Evolutionary conservation across 1,139 yeast genomes (phyloP).

Genomic region (Debaryomyces robertsiae): DNA sequence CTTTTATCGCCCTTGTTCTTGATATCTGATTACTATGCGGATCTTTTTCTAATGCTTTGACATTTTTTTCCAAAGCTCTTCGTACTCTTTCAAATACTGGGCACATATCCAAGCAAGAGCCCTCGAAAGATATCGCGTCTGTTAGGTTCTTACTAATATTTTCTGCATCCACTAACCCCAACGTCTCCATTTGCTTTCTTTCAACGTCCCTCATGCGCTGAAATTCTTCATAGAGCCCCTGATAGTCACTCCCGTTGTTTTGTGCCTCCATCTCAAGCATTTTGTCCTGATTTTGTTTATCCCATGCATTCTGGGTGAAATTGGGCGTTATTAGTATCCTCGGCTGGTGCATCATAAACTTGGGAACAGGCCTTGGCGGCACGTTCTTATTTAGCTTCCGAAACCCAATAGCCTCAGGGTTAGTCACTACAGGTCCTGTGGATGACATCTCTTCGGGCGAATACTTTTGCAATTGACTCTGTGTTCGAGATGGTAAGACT

Average conservation of each 20-base stretch:
- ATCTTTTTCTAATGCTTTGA: slow-evolving; percentile 76
- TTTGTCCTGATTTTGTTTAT: slow-evolving; percentile 40
- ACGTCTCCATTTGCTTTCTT: slow-evolving; percentile 74
- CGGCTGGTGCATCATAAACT: slow-evolving; percentile 40
- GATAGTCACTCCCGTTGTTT: slow-evolving; percentile 39
- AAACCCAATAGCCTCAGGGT: slow-evolving; percentile 38
- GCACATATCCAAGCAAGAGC: slow-evolving; percentile 93
- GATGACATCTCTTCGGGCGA: slow-evolving; percentile 23
- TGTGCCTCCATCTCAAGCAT: slow-evolving; percentile 40
- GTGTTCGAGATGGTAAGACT: slow-evolving; percentile 27
- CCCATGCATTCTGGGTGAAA: slow-evolving; percentile 44
- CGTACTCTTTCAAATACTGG: slow-evolving; percentile 91
- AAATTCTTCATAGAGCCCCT: slow-evolving; percentile 52
- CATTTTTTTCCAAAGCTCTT: slow-evolving; percentile 86
- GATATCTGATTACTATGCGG: slow-evolving; percentile 65
- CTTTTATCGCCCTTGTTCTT: slow-evolving; percentile 72
- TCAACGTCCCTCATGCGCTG: slow-evolving; percentile 78
- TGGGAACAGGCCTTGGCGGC: slow-evolving; percentile 37
- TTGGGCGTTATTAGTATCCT: slow-evolving; percentile 38
- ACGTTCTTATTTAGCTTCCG: slow-evolving; percentile 11
- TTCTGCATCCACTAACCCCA: slow-evolving; percentile 87
- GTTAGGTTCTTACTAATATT: slow-evolving; percentile 77
- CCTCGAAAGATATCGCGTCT: slow-evolving; percentile 86
- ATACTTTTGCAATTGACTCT: slow-evolving; percentile 25
- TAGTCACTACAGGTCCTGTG: slow-evolving; percentile 33